Percentiles rank a stretch among this genome's conserved stretches.
These are phyloP conservation scores for Helicocarpus griseus DNA, from an alignment of 2,329 filamentous ascomycete genomes.

Conservation along the genomic window DNA sequence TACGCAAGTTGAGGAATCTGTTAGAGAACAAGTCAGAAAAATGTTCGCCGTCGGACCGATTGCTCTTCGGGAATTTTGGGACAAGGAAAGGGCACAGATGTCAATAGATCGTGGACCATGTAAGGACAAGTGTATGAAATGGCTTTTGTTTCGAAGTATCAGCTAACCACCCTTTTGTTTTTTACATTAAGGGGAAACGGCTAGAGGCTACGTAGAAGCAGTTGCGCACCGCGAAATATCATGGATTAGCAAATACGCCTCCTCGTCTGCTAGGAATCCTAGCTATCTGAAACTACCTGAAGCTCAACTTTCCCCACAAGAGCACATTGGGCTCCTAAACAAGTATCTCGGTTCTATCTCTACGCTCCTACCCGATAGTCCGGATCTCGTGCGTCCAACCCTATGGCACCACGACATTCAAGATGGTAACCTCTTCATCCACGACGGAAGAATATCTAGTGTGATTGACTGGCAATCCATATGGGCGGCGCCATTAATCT, in stretches of 20 bases:
- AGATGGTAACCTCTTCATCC: constrained; percentile 30
- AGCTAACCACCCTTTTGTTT: background rate
- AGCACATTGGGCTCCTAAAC: constrained; percentile 25
- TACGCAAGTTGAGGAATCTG: no score
- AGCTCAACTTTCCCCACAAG: constrained; percentile 20
- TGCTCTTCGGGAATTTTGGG: no score
- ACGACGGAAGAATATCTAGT: constrained; percentile 25
- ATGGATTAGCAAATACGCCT: constrained; percentile 25
- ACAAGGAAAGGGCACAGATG: constrained; percentile 24
- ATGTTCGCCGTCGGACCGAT: no score
- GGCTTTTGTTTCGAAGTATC: background rate
- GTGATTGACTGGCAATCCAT: constrained; percentile 36
- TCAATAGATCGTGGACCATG: constrained; percentile 33
- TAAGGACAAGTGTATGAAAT: constrained; percentile 15
- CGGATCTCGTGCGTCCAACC: constrained; percentile 17
- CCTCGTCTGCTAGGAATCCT: constrained; percentile 15
- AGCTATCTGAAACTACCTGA: constrained; percentile 14
- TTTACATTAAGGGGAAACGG: constrained; percentile 22
- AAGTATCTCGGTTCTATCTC: constrained; percentile 24
- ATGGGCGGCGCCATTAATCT: constrained; percentile 21
- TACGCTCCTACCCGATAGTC: constrained; percentile 21
- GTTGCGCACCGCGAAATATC: constrained; percentile 25
- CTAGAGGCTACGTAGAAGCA: constrained; percentile 23
- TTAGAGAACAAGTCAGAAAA: no score
- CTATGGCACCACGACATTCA: constrained; percentile 34